Evolutionary conservation across 2,329 filamentous ascomycete genomes (phyloP).

Genomic region (Aspergillus neoniger): DNA sequence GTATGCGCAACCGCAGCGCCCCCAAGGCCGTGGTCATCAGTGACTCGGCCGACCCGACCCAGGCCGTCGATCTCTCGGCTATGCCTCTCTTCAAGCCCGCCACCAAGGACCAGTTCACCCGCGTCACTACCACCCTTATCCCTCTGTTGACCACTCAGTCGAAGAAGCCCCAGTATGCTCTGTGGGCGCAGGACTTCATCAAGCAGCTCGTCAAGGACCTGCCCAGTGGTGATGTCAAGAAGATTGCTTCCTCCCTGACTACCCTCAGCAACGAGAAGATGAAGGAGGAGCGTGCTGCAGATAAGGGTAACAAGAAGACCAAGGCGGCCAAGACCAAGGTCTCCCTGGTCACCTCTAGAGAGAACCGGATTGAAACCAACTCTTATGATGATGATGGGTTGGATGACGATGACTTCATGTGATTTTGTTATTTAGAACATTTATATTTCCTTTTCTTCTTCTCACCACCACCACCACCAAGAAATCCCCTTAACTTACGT

Average conservation of each 20-base stretch:
- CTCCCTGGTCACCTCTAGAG: slow-evolving; percentile 67
- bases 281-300: slow-evolving; percentile 93
- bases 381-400: slow-evolving; percentile 85
- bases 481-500: not conserved
- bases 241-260: slow-evolving; percentile 84
- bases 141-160: slow-evolving; percentile 73
- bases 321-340: slow-evolving; percentile 97
- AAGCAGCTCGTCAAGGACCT: slow-evolving; percentile 87
- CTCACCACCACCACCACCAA: slow-evolving; percentile 11
- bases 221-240: slow-evolving; percentile 93
- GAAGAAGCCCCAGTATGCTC: slow-evolving; percentile 86
- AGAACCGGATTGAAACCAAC: slow-evolving; percentile 66
- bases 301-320: slow-evolving; percentile 93
- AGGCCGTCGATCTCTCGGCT: slow-evolving; percentile 76
- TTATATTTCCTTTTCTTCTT: not conserved
- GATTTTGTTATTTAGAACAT: slow-evolving; percentile 26
- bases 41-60: slow-evolving; percentile 71
- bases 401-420: slow-evolving; percentile 60
- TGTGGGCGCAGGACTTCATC: slow-evolving; percentile 88
- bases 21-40: slow-evolving; percentile 65
- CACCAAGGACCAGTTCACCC: slow-evolving; percentile 82
- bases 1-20: slow-evolving; percentile 58
- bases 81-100: slow-evolving; percentile 86
- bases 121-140: slow-evolving; percentile 73
- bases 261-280: slow-evolving; percentile 95